Conservation (phyloP, 768 basidiomycete species). For the Pleurotus ostreatus region DNA sequence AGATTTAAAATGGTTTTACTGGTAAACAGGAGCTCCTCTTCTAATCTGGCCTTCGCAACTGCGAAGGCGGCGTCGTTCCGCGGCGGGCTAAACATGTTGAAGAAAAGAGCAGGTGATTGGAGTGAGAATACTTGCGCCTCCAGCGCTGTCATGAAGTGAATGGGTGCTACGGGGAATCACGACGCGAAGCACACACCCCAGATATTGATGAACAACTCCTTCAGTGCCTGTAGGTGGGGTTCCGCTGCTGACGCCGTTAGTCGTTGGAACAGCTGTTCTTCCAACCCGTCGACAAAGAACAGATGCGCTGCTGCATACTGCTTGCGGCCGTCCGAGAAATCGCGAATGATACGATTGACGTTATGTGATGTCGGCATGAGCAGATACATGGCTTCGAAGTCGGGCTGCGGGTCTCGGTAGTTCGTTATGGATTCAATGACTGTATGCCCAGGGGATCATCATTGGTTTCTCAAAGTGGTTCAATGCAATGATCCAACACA, state of each 20-base stretch:
- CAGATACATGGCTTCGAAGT: conserved; percentile 90
- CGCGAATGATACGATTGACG: conserved; percentile 84
- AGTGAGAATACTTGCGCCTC: conserved; percentile 87
- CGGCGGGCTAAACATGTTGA: conserved; percentile 84
- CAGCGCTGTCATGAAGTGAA: conserved; percentile 45
- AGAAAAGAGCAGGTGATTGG: conserved; percentile 76
- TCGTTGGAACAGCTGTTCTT: conserved; percentile 73
- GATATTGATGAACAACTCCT: conserved; percentile 91
- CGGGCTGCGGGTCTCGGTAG: conserved; percentile 76
- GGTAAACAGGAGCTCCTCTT: conserved; percentile 80
- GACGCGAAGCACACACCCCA: conserved; percentile 58
- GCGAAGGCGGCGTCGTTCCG: conserved; percentile 64
- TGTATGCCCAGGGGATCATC: conserved; percentile 27
- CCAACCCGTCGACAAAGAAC: conserved; percentile 88
- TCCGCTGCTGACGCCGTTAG: conserved; percentile 75
- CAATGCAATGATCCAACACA: conserved; percentile 13
- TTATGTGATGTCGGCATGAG: conserved; percentile 95
- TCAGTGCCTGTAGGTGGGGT: conserved; percentile 68
- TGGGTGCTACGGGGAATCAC: neutral
- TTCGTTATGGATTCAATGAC: conserved; percentile 90
- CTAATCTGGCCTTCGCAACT: conserved; percentile 67
- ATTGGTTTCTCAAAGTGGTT: neutral
- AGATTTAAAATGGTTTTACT: conserved; percentile 80
- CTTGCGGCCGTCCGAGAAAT: conserved; percentile 56
- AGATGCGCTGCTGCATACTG: conserved; percentile 85